Base-by-base conservation (phyloP, 805 yeast genomes). In the Candida sphagnicola region DNA sequence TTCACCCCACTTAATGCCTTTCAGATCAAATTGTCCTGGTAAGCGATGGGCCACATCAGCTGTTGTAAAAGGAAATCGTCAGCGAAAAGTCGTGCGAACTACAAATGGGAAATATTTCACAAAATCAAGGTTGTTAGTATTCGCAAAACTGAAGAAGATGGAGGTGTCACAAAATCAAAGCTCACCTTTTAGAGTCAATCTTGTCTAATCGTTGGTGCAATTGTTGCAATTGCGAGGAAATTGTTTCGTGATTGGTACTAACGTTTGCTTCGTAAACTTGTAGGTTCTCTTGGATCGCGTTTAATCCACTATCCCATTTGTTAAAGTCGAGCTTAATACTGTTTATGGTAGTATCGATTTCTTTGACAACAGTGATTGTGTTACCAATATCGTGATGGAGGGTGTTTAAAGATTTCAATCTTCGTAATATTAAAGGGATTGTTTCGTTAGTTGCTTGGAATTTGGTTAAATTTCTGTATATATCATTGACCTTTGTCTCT, bases 311-410 rank as follows among this genome's bases (percentile, higher is more conserved):
- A 35, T 55, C 53, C 74, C 74, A 69, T 17, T 39, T 33, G 2
- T 18, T 35, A 31, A 66, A 39, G 13, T 67, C 72, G 1, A 32
- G 34, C 16, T 46, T 37, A 37, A 69, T 40, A 11, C 47, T 49
- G 3, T 37, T 40, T 18, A 69, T 32, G n/a, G 53, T 45, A 18
- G 41, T 37, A 35, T 66, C 74, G 11, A 69, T 34, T 3, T 47
- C 47, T 3, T 46, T 42, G 3, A 59, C 52, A 8, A 54, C 45
- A 4, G 47, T 46, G 18, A 62, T 56, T 5, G 59, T 46, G n/a
- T 42, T 49, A 8, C 60, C 64, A 14, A 64, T 35, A 13, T 60
- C 64, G 5, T 55, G 38, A 43, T 69, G 73, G 2, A 65, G 53
- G 2, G 43, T 39, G 38, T 63, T 59, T 31, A 69, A 52, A 2